These are phyloP conservation scores for Naegleria lovaniensis DNA, from an alignment of 208 protist genomes.

Conservation along the genomic window DNA sequence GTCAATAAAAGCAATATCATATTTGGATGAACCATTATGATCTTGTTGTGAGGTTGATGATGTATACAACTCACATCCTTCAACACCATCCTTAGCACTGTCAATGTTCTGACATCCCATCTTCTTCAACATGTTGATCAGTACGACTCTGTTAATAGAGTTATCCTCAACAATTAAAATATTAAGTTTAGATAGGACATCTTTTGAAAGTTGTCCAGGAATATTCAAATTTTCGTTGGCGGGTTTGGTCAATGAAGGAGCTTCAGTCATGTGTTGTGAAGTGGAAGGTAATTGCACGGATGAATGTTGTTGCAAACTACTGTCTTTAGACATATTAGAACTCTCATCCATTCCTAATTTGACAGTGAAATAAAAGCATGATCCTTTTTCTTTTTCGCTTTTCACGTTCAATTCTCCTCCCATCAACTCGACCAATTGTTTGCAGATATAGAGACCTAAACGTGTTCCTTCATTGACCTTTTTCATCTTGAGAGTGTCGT, in stretches of 20 bases:
- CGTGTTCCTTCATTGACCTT: conserved; percentile 35
- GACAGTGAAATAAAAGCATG: conserved; percentile 39
- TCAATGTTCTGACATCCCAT: conserved; percentile 30
- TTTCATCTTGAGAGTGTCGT: not conserved
- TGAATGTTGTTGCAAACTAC: not conserved
- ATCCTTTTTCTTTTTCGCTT: conserved; percentile 29
- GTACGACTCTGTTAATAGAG: conserved; percentile 44
- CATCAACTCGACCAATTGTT: conserved; percentile 36
- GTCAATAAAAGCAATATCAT: conserved; percentile 38
- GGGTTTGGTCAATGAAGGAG: not conserved
- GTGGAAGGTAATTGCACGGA: no score
- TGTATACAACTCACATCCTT: conserved; percentile 28
- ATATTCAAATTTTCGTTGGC: not conserved
- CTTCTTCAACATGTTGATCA: conserved; percentile 38
- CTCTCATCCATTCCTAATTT: not conserved
- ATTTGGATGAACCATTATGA: not conserved
- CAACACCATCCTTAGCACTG: conserved; percentile 36
- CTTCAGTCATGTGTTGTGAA: no score
- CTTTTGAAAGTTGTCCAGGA: not conserved
- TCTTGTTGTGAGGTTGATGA: not conserved
- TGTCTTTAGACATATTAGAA: not conserved
- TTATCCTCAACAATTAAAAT: conserved; percentile 54
- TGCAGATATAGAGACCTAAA: conserved; percentile 38
- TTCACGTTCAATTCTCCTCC: conserved; percentile 25
- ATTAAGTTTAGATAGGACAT: not conserved